Base-by-base conservation (phyloP, 495 filamentous ascomycete genomes). In the Darksidea phi region DNA sequence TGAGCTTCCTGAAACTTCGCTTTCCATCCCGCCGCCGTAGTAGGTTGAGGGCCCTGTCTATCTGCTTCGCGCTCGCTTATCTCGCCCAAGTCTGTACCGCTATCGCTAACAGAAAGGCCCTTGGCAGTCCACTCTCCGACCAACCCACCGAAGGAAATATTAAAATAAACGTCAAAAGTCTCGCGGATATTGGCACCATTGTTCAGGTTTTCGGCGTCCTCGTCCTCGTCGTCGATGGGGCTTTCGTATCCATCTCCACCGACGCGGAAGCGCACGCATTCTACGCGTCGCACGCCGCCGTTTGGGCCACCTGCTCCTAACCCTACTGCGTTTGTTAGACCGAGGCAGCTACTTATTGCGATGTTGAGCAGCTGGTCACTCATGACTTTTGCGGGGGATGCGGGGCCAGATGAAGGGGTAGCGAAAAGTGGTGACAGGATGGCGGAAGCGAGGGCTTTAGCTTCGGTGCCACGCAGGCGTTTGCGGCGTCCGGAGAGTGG, bases 11-110 rank as follows among this genome's bases (percentile, higher is more conserved):
- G 24, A 56, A 68, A 68, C 50, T 54, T 61, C 1, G 51, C 53
- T 72, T 42, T 73, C 76, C 66, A 77, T 69, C 28, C 74, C 68
- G 20, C 72, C 78, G 53, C 68, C 62, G 49, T 78, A 72, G 56
- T 71, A 63, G 21, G 73, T 69, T 45, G 26, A 24, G 21, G 8
- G 7, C 52, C 55, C 37, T 37, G 17, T 32, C 43, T 21, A 0
- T 53, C 52, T 17, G 7, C 13, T 20, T 50, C 60, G n/a, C n/a
- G n/a, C 1, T 34, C 36, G 4, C 37, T 20, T 1, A 50, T 41
- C 51, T 48, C 23, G 17, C 25, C 28, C 24, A 6, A 2, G 3
- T 17, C 21, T 13, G 18, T 32, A 6, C 24, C 18, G 6, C 20
- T 38, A 32, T 32, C 48, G 8, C 25, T 37, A 15, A 45, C 32